Evolutionary conservation across 768 basidiomycete genomes (phyloP).

Genomic region (Symmetrospora coprosmae): DNA sequence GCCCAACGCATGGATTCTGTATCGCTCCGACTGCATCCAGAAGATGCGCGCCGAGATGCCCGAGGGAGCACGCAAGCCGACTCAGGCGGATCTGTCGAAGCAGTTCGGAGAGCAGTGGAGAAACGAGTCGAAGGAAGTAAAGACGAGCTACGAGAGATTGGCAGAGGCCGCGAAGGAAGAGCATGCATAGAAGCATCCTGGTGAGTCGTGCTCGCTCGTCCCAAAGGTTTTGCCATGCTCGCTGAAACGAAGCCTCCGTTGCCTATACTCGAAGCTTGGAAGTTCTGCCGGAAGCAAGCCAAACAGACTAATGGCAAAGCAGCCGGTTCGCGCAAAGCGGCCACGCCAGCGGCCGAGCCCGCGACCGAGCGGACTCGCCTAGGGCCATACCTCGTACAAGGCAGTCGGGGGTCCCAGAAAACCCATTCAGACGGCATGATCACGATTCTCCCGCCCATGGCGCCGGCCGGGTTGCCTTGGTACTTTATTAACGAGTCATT

Average conservation of each 20-base stretch:
- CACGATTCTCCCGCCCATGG: no score
- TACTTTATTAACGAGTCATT: no score
- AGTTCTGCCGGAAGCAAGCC: conserved; percentile 2
- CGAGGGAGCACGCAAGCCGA: conserved; percentile 34
- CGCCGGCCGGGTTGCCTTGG: no score
- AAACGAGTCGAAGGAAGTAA: conserved; percentile 42
- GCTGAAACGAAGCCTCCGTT: no score
- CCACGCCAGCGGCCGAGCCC: background rate
- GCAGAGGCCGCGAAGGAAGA: conserved; percentile 16
- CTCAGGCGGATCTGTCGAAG: conserved; percentile 55
- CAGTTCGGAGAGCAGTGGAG: conserved; percentile 54
- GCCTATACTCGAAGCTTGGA: conserved; percentile 8
- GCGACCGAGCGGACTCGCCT: background rate
- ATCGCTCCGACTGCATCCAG: conserved; percentile 48
- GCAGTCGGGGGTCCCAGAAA: no score
- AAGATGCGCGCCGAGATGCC: conserved; percentile 21
- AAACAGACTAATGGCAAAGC: no score
- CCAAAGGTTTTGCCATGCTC: background rate
- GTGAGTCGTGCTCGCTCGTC: conserved; percentile 8
- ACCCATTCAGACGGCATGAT: no score
- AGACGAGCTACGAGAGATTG: conserved; percentile 7
- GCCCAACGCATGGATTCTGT: conserved; percentile 74
- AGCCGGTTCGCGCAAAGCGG: background rate
- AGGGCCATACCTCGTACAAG: no score
- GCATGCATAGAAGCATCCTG: conserved; percentile 17